These are phyloP conservation scores for Epichloe gansuensis DNA, from an alignment of 2,329 filamentous ascomycete genomes.

Conservation along the genomic window DNA sequence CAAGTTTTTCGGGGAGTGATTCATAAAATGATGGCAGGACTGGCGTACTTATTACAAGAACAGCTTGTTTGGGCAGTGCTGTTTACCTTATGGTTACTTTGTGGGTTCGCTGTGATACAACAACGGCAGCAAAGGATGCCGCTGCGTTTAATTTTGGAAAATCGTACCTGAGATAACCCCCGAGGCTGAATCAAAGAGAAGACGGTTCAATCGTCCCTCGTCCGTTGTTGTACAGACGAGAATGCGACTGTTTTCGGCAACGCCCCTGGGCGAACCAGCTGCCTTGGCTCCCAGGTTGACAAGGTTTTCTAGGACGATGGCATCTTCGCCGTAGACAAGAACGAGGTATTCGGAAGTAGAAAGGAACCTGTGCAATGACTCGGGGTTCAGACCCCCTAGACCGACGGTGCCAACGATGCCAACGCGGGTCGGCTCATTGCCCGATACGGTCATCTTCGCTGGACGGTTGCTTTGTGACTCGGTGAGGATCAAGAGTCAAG, in stretches of 20 bases:
- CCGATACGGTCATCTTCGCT: background rate
- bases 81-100: too few species aligned
- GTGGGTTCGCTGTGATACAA: too few species aligned
- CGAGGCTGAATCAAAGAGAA: background rate
- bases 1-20: background rate
- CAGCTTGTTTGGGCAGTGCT: conserved; percentile 1
- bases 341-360: background rate
- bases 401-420: conserved; percentile 3
- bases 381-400: background rate
- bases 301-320: background rate
- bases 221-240: conserved; percentile 5
- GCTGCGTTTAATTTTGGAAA: too few species aligned
- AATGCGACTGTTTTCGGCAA: conserved; percentile 1
- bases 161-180: too few species aligned
- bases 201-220: conserved; percentile 1
- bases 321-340: background rate
- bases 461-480: background rate
- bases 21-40: conserved; percentile 2
- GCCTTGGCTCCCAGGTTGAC: background rate
- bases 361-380: background rate
- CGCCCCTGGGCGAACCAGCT: background rate
- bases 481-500: too few species aligned
- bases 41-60: conserved; percentile 4
- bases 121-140: too few species aligned
- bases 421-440: background rate